phyloP scores from a whole-genome alignment of 164 flowering plant species.

The Taxillus chinensis region DNA sequence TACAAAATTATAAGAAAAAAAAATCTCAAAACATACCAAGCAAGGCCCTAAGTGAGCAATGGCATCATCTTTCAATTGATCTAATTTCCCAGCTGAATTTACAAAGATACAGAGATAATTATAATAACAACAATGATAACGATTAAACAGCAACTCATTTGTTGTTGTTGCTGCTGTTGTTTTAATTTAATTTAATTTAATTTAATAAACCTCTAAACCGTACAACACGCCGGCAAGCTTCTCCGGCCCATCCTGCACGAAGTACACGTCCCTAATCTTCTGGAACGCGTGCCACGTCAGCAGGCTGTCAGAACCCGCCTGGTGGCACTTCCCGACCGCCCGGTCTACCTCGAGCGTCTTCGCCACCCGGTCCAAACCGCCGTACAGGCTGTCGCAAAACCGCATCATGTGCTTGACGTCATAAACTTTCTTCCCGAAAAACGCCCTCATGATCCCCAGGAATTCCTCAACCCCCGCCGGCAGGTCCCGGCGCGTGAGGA shows the following conservation, averaged over 20 bases:
- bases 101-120: too few relatives aligned
- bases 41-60: too few relatives aligned
- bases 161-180: too few relatives aligned
- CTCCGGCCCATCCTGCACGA: slow-evolving; percentile 23
- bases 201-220: slow-evolving; percentile 34
- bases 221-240: slow-evolving; percentile 43
- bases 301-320: slow-evolving; percentile 63
- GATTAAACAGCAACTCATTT: too few relatives aligned
- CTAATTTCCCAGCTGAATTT: too few relatives aligned
- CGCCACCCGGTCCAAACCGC: slow-evolving; percentile 55
- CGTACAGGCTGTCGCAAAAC: slow-evolving; percentile 39
- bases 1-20: too few relatives aligned
- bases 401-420: slow-evolving; percentile 51
- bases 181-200: too few relatives aligned
- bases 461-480: slow-evolving; percentile 30
- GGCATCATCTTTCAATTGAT: too few relatives aligned
- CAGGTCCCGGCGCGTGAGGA: slow-evolving; percentile 30
- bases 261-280: slow-evolving; percentile 30
- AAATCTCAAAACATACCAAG: too few relatives aligned
- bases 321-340: slow-evolving; percentile 49
- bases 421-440: slow-evolving; percentile 35
- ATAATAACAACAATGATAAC: too few relatives aligned
- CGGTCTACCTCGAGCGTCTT: slow-evolving; percentile 31
- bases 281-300: slow-evolving; percentile 54
- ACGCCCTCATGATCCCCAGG: slow-evolving; percentile 18